Percentiles rank a stretch among this genome's conserved stretches.
phyloP scores from a whole-genome alignment of 192 early-diverging fungal species.

The Coemansia sp. region DNA sequence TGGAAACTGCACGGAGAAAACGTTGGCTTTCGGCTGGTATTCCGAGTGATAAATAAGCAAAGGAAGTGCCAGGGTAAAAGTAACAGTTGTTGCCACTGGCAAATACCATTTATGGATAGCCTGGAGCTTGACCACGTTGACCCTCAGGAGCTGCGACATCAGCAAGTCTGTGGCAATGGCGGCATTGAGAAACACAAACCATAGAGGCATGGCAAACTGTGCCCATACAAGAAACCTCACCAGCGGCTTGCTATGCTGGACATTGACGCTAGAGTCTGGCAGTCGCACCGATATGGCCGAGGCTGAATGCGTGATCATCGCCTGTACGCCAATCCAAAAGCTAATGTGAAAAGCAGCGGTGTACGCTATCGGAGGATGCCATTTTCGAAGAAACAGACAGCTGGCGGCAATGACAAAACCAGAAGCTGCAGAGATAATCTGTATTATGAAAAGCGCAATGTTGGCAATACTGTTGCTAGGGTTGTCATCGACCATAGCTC shows the following conservation, averaged over 20 bases:
- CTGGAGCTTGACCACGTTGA: conserved; percentile 26
- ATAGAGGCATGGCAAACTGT: conserved; percentile 54
- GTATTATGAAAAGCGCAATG: conserved; percentile 43
- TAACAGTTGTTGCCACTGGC: conserved; percentile 28
- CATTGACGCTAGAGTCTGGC: conserved; percentile 23
- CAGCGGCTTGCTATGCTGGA: conserved; percentile 41
- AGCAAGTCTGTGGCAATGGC: conserved; percentile 50
- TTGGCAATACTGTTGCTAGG: conserved; percentile 33
- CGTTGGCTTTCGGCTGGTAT: conserved; percentile 38
- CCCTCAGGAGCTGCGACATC: conserved; percentile 37
- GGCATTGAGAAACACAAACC: conserved; percentile 53
- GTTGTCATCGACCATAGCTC: conserved; percentile 29
- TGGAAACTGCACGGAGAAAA: conserved; percentile 53
- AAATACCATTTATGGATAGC: conserved; percentile 47
- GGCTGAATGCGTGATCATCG: conserved; percentile 47
- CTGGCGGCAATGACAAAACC: conserved; percentile 46
- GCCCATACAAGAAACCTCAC: conserved; percentile 50
- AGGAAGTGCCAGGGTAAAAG: conserved; percentile 43
- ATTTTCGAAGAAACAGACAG: conserved; percentile 43
- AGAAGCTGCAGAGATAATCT: conserved; percentile 43
- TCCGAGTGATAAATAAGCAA: conserved; percentile 48
- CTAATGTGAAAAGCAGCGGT: conserved; percentile 50
- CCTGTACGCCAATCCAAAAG: conserved; percentile 52
- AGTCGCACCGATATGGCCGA: conserved; percentile 48
- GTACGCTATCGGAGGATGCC: conserved; percentile 50